A percentile compares a stretch with the other conserved stretches of the same genome.
These are phyloP conservation scores for Trametes hirsuta DNA, from an alignment of 1,284 basidiomycete genomes.

Conservation along the genomic window DNA sequence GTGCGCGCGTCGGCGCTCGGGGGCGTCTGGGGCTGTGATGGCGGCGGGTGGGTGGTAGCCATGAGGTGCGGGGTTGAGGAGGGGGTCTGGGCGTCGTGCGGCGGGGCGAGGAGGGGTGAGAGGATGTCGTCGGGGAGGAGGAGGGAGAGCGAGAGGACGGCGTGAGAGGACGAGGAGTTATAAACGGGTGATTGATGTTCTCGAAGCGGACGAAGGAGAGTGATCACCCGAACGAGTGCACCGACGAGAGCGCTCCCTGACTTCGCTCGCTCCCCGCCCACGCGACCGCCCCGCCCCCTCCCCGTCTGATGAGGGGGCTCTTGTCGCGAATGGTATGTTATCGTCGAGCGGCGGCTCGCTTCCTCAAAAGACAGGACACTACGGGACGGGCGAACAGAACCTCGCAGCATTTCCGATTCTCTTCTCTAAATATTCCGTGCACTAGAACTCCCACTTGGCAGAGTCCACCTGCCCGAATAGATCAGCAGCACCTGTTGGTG, in stretches of 20 bases:
- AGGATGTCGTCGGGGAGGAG: not conserved
- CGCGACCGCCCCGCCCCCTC: not conserved
- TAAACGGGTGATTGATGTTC: constrained; percentile 24
- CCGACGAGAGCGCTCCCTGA: not conserved
- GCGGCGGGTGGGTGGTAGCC: not conserved
- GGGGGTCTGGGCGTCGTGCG: not conserved
- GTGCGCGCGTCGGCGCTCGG: constrained; percentile 15
- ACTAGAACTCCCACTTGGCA: no score
- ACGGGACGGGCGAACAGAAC: not conserved
- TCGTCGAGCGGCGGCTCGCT: not conserved
- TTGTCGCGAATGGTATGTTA: no score
- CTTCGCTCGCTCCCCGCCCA: not conserved
- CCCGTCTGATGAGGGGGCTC: not conserved
- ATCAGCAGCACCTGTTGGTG: no score
- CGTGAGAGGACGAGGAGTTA: constrained; percentile 12
- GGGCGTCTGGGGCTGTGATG: not conserved
- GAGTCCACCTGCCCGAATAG: no score
- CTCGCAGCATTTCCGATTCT: not conserved
- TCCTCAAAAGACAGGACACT: not conserved
- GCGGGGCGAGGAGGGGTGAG: not conserved
- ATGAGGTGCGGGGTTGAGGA: not conserved
- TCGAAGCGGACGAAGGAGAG: constrained; percentile 24
- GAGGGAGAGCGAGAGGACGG: not conserved
- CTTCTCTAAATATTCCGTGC: not conserved
- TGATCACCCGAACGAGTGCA: constrained; percentile 11